Conservation (phyloP, 2,329 filamentous ascomycete genomes). For the Hypoxylon sp. region DNA sequence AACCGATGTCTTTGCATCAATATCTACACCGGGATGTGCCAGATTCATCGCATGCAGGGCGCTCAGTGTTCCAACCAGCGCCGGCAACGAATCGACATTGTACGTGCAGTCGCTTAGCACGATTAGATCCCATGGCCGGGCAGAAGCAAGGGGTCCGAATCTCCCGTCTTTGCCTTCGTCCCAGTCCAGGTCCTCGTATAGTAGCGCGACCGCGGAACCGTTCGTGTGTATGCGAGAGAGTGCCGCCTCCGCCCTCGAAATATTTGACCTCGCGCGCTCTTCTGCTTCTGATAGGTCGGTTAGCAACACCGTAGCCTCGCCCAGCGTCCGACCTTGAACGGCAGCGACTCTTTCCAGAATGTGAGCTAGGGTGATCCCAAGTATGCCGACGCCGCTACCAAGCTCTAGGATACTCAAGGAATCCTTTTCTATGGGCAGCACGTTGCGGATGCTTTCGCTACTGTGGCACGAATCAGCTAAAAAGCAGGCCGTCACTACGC, state of each 20-base stretch:
- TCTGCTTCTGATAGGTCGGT: slow-evolving; percentile 69
- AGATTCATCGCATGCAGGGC: slow-evolving; percentile 59
- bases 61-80: slow-evolving; percentile 66
- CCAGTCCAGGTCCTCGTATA: slow-evolving; percentile 71
- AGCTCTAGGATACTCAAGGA: slow-evolving; percentile 65
- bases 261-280: slow-evolving; percentile 62
- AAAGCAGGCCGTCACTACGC: slow-evolving; percentile 59
- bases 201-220: slow-evolving; percentile 44
- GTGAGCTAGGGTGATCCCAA: slow-evolving; percentile 63
- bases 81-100: slow-evolving; percentile 67
- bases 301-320: slow-evolving; percentile 57
- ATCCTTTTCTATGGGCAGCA: slow-evolving; percentile 40
- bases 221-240: not conserved
- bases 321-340: slow-evolving; percentile 31
- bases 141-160: slow-evolving; percentile 58
- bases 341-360: slow-evolving; percentile 47
- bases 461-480: slow-evolving; percentile 48
- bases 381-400: slow-evolving; percentile 68
- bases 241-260: slow-evolving; percentile 47
- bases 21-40: slow-evolving; percentile 6
- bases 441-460: slow-evolving; percentile 21
- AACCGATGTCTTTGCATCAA: slow-evolving; percentile 55
- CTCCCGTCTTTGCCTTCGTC: slow-evolving; percentile 60
- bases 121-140: slow-evolving; percentile 64
- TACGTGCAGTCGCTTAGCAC: slow-evolving; percentile 72